Evolutionary conservation across 371 early-diverging fungal genomes (phyloP), one percentile per base, ranked within the genome.

Genomic region (Rhizopus microsporus): DNA sequence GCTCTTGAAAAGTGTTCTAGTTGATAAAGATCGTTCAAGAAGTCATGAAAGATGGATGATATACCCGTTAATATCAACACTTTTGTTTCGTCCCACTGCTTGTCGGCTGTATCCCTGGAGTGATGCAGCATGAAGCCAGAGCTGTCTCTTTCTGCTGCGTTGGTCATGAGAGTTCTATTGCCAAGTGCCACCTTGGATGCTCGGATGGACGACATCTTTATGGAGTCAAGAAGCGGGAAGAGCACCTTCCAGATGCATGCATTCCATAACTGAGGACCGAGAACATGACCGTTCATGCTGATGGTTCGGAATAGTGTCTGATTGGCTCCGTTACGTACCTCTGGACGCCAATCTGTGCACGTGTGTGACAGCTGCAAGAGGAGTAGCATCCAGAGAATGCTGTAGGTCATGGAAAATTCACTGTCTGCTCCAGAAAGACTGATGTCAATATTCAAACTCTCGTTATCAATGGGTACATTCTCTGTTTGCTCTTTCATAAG

Each of bases 31-130:
- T 86, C 76, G 0, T 62, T 70, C 47, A 93, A 68, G 60, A 93
- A 90, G 35, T 85, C 87, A 31, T 83, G 76, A 44, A 92, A 86
- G 30, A 91, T 82, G 9, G 71, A 81, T 10, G 92, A 84, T 12
- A 94, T 72, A 0, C 95, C 92, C 31, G 74, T 84, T 30, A 94
- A 67, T 5, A 94, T 88, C 4, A 95, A 68, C 0, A 92, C 91
- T 35, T 91, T 91, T 0, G 97, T 94, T 71, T 96, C 98, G 58
- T 98, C 96, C 98, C 98, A 98, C 66, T 94, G 95, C 59, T 93
- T 93, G 48, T 86, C 80, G 0, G 82, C 82, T 5, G 91, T 88
- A 54, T 90, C 88, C 44, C 90, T 75, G 17, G 78, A 87, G 67
- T 87, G 90, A 64, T 84, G 89, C 12, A 79, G 69, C 79, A 80